Base-by-base conservation (phyloP, 1,284 basidiomycete genomes). In the Cutaneotrichosporon curvatum region DNA sequence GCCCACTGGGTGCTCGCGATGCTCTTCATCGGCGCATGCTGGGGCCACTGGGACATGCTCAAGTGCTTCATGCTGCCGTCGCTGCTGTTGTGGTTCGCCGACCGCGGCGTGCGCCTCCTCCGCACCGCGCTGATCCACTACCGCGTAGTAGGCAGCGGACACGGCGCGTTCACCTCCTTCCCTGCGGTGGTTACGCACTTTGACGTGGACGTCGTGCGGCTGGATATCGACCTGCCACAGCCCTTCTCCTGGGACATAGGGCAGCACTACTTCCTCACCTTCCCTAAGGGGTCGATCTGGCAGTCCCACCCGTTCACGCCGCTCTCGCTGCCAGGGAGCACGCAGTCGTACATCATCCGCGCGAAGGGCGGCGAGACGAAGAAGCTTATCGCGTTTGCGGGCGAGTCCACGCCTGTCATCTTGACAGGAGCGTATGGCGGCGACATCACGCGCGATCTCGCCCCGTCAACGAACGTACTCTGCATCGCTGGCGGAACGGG, bases 301-400 rank as follows among this genome's bases (percentile, higher is more conserved):
- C 62, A 64, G 45, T 57, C 56, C 1, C 62, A 64, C 45, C 62
- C 62, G 1, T 64, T 64, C 49, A 64, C 62, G 4, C 62, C 62
- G 1, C 47, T 62, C n/a, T 57, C 54, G 15, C 34, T 58, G 15
- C 55, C 58, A 8, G 59, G 53, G n/a, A 21, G 18, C 5, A 28
- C 32, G 6, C 58, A 60, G 10, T 42, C 49, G 0, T 64, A 60
- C 46, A 22, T 64, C 40, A 39, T 64, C 43, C 57, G 60, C 22
- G 57, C 56, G 2, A 58, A 60, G 36, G 19, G 39, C 3, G 62
- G 62, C 28, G 62, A 62, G 43, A 64, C 59, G 10, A 50, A 48
- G 20, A 42, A 46, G 4, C 37, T 64, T 19, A 20, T 32, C 3
- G 25, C 25, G 0, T 23, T 43, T 15, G 23, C 4, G 6, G 37